Base-by-base conservation (phyloP, 2,329 filamentous ascomycete species). In the Endoconidiophora laricicola region DNA sequence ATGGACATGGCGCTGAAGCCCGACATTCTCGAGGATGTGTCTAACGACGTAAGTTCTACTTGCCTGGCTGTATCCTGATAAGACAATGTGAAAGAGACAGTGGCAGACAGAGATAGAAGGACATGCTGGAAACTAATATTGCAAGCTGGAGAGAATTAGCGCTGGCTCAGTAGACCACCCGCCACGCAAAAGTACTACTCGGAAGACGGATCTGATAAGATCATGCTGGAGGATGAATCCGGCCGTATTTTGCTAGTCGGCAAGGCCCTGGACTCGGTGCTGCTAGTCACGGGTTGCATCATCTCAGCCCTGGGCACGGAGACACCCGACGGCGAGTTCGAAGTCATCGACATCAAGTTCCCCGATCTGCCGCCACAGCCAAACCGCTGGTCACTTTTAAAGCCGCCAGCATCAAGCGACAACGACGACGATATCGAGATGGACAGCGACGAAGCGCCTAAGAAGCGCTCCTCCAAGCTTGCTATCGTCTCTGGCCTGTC, bases 1-100 rank as follows among this genome's bases (percentile, higher is more conserved):
- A 94, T 96, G 83, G 86, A 96, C 56, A 88, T 98, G 86, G 78
- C 84, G 2, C 65, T 95, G 59, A 98, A 98, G 67, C 91, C 93
- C 1, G 94, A 93, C 60, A 90, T 98, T 62, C 69, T 98, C 33
- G 88, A 95, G 53, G 91, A 98, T 58, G 84, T 98, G 40, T 83
- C 85, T 39, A 94, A 93, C 65, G 90, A 95, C 64, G 85, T 88
- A 66, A 55, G 74, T 66, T 10, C 7, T 20, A 56, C 75, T 63
- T 33, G 29, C 9, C 29, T 33, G 29, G 29, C 29, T 33, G 29
- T 33, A 12, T 14, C 4, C 3, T 39, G 20, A 23, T n/a, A 10
- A 26, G 16, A 16, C 23, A n/a, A 14, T 26, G 7, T 12, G 2
- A 20, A 22, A 22, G 10, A 16, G 23, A 29, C 9, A n/a, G 10